These are phyloP conservation scores for Hortiboletus campestris DNA, from an alignment of 768 basidiomycete species.

Conservation along the genomic window DNA sequence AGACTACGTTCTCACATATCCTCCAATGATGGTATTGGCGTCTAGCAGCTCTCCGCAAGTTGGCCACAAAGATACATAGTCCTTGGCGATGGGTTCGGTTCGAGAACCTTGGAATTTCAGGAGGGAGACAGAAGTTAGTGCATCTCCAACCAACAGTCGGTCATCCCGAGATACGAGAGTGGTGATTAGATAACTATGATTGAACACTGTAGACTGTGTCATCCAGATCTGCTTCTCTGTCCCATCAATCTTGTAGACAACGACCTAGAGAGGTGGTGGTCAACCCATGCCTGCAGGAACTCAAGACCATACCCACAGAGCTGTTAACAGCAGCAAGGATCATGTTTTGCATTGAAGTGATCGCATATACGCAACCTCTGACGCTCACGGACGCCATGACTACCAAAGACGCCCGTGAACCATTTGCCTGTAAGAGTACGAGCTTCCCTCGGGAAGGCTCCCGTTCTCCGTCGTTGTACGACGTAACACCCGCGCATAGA, in stretches of 20 bases:
- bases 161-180: slow-evolving; percentile 57
- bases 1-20: slow-evolving; percentile 56
- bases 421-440: slow-evolving; percentile 46
- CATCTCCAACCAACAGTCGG: slow-evolving; percentile 71
- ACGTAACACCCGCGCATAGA: slow-evolving; percentile 52
- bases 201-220: slow-evolving; percentile 56
- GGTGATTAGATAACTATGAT: slow-evolving; percentile 79
- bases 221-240: slow-evolving; percentile 33
- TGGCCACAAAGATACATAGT: slow-evolving; percentile 77
- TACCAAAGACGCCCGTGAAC: slow-evolving; percentile 18
- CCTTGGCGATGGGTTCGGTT: slow-evolving; percentile 59
- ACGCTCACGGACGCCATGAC: slow-evolving; percentile 46
- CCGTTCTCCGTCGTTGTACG: slow-evolving; percentile 40
- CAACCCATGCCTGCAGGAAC: neutral
- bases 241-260: slow-evolving; percentile 42
- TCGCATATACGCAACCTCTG: slow-evolving; percentile 67
- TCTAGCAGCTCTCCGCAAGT: slow-evolving; percentile 59
- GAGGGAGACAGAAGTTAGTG: slow-evolving; percentile 74
- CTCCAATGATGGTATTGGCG: slow-evolving; percentile 59
- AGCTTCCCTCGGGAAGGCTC: slow-evolving; percentile 61
- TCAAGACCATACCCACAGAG: slow-evolving; percentile 47
- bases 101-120: slow-evolving; percentile 48
- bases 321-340: slow-evolving; percentile 75
- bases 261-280: slow-evolving; percentile 37
- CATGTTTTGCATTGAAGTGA: slow-evolving; percentile 48